A percentile compares a stretch with the other conserved stretches of the same genome.
These are phyloP conservation scores for Aspergillus olivimuriae DNA, from an alignment of 495 filamentous ascomycete species.

Conservation along the genomic window DNA sequence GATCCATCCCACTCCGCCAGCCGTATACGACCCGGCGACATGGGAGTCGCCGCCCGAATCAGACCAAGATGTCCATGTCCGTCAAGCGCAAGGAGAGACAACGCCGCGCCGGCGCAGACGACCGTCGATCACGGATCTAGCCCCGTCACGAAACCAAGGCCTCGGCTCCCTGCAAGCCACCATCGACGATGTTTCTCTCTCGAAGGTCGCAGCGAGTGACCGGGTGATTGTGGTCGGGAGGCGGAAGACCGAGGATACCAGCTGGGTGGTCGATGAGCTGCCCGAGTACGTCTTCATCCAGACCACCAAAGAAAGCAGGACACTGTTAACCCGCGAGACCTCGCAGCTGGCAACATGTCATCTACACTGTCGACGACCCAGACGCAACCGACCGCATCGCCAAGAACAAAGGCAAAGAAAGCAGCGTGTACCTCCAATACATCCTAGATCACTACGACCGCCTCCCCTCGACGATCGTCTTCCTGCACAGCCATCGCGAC, in stretches of 20 bases:
- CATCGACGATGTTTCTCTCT: background rate
- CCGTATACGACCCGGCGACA: background rate
- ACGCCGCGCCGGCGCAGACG: background rate
- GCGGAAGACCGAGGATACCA: slow-evolving; percentile 30
- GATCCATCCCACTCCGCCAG: background rate
- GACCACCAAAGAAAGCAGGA: no score
- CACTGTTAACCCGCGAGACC: no score
- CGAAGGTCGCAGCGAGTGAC: slow-evolving; percentile 11
- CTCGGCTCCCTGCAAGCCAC: background rate
- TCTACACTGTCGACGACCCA: slow-evolving; percentile 58
- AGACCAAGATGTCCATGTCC: no score
- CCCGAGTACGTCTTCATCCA: no score
- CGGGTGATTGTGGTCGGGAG: slow-evolving; percentile 35
- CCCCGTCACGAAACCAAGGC: background rate
- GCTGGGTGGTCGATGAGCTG: slow-evolving; percentile 34
- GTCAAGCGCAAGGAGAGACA: background rate
- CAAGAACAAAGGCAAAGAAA: slow-evolving; percentile 43
- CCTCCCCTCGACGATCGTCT: slow-evolving; percentile 42
- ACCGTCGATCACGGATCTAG: background rate
- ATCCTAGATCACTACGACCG: slow-evolving; percentile 44
- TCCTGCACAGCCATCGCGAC: slow-evolving; percentile 42
- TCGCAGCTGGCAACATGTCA: slow-evolving; percentile 39
- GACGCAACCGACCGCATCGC: slow-evolving; percentile 30
- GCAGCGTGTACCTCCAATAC: slow-evolving; percentile 46
- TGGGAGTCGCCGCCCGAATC: no score